These are phyloP conservation scores for Diaporthe ampelina DNA, from an alignment of 2,329 filamentous ascomycete genomes.

Conservation along the genomic window DNA sequence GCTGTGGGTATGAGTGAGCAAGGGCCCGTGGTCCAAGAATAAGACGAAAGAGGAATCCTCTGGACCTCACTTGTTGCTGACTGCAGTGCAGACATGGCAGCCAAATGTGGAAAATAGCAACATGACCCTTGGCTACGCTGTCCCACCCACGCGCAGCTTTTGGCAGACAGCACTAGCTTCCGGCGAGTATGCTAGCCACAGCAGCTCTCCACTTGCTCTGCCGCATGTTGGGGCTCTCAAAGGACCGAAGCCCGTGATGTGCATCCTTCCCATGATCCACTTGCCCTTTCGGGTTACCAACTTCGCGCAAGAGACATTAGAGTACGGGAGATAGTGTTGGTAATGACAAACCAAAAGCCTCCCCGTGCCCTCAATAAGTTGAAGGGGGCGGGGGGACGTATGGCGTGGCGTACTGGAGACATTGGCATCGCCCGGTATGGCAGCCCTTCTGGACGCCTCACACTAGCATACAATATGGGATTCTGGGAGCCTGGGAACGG, in stretches of 20 bases:
- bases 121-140: conserved; percentile 24
- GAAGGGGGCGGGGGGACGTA: no score
- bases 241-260: conserved; percentile 18
- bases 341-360: neutral
- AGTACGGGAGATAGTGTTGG: neutral
- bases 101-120: conserved; percentile 21
- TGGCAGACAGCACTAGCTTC: conserved; percentile 24
- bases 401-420: neutral
- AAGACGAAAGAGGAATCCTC: conserved; percentile 32
- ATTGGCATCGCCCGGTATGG: neutral
- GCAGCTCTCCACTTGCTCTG: conserved; percentile 1
- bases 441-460: neutral
- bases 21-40: conserved; percentile 25
- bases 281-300: neutral
- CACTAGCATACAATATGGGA: neutral
- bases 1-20: conserved; percentile 18
- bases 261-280: neutral
- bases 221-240: conserved; percentile 11
- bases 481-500: conserved; percentile 5
- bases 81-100: conserved; percentile 25
- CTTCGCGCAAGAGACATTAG: neutral
- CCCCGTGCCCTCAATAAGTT: neutral
- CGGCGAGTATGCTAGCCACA: neutral
- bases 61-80: conserved; percentile 31
- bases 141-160: conserved; percentile 27